Conservation (phyloP, 495 filamentous ascomycete species). For the Melanomma pulvis-pyrius region DNA sequence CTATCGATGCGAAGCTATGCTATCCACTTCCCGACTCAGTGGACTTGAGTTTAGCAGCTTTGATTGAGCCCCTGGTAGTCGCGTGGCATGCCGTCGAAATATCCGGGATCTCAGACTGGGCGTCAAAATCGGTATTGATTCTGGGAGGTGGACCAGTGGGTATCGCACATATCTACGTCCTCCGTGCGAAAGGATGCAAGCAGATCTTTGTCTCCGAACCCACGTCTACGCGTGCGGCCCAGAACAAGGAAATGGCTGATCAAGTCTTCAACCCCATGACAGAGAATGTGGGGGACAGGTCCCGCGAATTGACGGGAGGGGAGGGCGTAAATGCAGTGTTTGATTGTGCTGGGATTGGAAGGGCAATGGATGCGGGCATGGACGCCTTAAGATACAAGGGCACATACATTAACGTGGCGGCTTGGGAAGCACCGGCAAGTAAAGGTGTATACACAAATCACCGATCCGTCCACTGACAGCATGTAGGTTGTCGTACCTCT, state of each 20-base stretch:
- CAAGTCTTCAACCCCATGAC: constrained; percentile 36
- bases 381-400: constrained; percentile 37
- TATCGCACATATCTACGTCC: constrained; percentile 37
- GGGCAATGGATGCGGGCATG: constrained; percentile 36
- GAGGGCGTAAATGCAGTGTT: constrained; percentile 40
- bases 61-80: constrained; percentile 41
- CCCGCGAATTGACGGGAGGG: constrained; percentile 32
- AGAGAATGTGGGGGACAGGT: constrained; percentile 37
- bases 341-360: constrained; percentile 38
- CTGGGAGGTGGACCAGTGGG: constrained; percentile 41
- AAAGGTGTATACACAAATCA: constrained; percentile 10
- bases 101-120: constrained; percentile 17
- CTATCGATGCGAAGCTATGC: constrained; percentile 29
- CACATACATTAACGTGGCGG: constrained; percentile 40
- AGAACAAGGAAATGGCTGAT: constrained; percentile 30
- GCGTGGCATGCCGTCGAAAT: constrained; percentile 37
- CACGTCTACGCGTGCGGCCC: constrained; percentile 30
- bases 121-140: constrained; percentile 24
- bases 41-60: constrained; percentile 29
- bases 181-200: constrained; percentile 29
- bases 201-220: constrained; percentile 39
- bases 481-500: constrained; percentile 32
- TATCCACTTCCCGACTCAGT: constrained; percentile 34
- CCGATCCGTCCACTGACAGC: not conserved
- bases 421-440: constrained; percentile 36